phyloP scores from a whole-genome alignment of 192 early-diverging fungal genomes.

The Coemansia erecta region DNA sequence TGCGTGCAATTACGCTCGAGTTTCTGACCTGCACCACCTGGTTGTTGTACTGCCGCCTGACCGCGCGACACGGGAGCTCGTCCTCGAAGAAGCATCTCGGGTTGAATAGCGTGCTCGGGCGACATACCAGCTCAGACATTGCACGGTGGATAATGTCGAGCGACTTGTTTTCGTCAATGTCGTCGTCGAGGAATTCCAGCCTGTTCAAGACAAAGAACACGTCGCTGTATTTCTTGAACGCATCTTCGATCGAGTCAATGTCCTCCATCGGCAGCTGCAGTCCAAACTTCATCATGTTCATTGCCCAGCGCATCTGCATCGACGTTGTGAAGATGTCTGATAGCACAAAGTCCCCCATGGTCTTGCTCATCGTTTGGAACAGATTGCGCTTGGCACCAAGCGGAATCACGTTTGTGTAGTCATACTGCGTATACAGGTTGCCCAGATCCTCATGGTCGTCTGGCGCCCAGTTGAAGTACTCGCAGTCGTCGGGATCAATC shows the following conservation, averaged over 20 bases:
- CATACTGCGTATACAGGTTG: conserved; percentile 10
- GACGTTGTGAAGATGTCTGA: conserved; percentile 26
- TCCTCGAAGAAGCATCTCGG: conserved; percentile 41
- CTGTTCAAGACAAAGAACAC: conserved; percentile 20
- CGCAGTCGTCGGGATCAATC: conserved; percentile 39
- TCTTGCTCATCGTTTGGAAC: conserved; percentile 29
- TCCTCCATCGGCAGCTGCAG: conserved; percentile 45
- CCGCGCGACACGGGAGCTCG: conserved; percentile 26
- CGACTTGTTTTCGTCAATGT: background rate
- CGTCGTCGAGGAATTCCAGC: conserved; percentile 7
- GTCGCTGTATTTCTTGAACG: conserved; percentile 41
- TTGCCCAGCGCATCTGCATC: conserved; percentile 38
- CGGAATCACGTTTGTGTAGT: conserved; percentile 30
- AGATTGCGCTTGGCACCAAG: conserved; percentile 31
- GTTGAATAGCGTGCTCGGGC: conserved; percentile 39
- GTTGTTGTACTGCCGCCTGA: conserved; percentile 14
- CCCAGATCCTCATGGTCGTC: background rate
- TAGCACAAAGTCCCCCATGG: conserved; percentile 11
- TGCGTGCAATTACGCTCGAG: conserved; percentile 9
- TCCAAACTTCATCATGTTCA: conserved; percentile 37
- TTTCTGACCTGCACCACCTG: conserved; percentile 4
- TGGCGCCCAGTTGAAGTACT: conserved; percentile 34
- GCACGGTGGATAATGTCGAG: conserved; percentile 16
- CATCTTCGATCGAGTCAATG: conserved; percentile 19
- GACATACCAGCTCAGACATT: conserved; percentile 22